Evolutionary conservation across 2,329 filamentous ascomycete species (phyloP).

Genomic region (Ascochyta viciae-villosae): DNA sequence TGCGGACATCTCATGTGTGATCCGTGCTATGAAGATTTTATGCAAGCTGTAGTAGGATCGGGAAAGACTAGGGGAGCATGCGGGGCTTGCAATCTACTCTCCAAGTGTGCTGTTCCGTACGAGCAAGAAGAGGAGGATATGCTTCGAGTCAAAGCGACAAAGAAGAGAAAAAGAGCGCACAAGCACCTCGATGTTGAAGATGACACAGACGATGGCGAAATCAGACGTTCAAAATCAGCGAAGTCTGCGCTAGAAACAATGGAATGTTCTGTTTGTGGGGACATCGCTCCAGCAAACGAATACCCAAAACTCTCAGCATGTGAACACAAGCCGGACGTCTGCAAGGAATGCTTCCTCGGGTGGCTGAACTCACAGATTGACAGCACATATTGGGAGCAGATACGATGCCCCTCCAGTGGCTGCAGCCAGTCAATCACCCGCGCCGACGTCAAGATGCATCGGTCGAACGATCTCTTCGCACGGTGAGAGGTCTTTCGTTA

Average conservation of each 20-base stretch:
- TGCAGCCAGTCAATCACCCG: neutral
- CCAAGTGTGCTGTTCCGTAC: no score
- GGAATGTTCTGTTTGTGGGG: conserved; percentile 4
- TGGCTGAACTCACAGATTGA: neutral
- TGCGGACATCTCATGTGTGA: no score
- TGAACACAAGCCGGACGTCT: conserved; percentile 1
- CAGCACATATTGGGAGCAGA: neutral
- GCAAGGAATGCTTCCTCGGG: neutral
- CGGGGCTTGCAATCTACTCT: no score
- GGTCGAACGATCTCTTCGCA: neutral
- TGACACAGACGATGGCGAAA: no score
- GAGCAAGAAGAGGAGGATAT: no score
- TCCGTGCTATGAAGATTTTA: no score
- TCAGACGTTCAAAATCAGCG: no score
- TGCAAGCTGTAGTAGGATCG: no score
- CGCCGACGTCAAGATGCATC: neutral
- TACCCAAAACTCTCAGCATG: neutral
- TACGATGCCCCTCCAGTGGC: conserved; percentile 1
- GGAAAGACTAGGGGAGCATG: no score
- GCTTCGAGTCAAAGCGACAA: no score
- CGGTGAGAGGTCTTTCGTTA: neutral
- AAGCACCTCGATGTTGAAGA: neutral
- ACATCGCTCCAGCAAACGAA: neutral
- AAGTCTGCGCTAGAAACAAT: no score
- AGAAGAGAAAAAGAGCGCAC: neutral